Evolutionary conservation across 345 rosid genomes (phyloP).

Genomic region (Cardamine occulta): DNA sequence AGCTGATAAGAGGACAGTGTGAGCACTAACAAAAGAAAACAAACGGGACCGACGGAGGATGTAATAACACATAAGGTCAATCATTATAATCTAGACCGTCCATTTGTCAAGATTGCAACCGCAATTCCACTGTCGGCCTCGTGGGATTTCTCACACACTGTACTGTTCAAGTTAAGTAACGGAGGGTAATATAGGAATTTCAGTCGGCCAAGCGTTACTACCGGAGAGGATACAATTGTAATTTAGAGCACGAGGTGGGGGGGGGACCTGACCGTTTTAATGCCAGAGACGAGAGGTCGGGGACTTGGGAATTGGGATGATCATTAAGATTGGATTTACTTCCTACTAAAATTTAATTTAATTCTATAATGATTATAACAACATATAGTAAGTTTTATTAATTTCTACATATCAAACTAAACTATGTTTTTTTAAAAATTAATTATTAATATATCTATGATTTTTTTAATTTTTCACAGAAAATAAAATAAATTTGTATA

Average conservation of each 20-base stretch:
- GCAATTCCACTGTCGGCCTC: conserved; percentile 39
- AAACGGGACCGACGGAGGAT: conserved; percentile 13
- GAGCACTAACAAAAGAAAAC: conserved; percentile 36
- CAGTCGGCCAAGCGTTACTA: background rate
- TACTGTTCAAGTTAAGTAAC: conserved; percentile 5
- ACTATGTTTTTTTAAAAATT: too few species aligned
- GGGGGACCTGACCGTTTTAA: conserved; percentile 37
- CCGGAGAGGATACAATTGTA: conserved; percentile 7
- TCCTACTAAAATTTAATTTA: background rate
- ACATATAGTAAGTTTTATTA: too few species aligned
- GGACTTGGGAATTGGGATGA: background rate
- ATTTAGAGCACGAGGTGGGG: background rate
- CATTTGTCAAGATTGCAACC: conserved; percentile 21
- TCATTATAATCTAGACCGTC: conserved; percentile 20
- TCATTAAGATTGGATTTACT: background rate
- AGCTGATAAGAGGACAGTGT: conserved; percentile 22
- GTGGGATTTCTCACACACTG: conserved; percentile 31
- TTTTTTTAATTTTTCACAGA: too few species aligned
- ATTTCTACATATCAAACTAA: background rate
- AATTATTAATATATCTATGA: too few species aligned
- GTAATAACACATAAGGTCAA: conserved; percentile 25
- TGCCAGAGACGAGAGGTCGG: conserved; percentile 24
- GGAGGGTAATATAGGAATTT: conserved; percentile 6
- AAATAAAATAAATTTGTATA: too few species aligned
- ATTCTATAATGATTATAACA: background rate